Evolutionary conservation across 768 basidiomycete species (phyloP).

Genomic region (Calocybe indica): DNA sequence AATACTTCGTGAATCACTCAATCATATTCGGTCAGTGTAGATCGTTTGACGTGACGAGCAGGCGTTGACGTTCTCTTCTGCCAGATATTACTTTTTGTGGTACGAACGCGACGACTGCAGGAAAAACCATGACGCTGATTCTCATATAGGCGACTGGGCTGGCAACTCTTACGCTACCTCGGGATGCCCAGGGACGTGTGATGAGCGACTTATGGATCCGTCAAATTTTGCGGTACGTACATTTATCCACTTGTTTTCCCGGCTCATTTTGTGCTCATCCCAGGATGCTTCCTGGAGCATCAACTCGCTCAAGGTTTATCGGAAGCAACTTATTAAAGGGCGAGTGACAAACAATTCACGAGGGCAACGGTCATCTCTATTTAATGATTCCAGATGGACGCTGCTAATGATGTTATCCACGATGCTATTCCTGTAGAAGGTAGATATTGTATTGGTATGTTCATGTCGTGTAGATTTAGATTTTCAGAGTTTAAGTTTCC

Average conservation of each 20-base stretch:
- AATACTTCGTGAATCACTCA: slow-evolving; percentile 63
- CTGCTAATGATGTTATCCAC: not conserved
- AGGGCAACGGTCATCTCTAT: not conserved
- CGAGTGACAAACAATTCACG: slow-evolving; percentile 17
- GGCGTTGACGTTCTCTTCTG: not conserved
- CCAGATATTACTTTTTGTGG: slow-evolving; percentile 82
- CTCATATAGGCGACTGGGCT: slow-evolving; percentile 67
- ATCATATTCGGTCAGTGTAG: slow-evolving; percentile 63
- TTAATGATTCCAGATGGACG: not conserved
- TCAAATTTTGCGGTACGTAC: slow-evolving; percentile 61
- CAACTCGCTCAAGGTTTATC: slow-evolving; percentile 72
- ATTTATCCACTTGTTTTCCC: slow-evolving; percentile 1
- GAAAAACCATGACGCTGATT: not conserved
- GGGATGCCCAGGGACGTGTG: slow-evolving; percentile 71
- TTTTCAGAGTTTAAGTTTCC: slow-evolving; percentile 53
- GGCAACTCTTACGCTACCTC: slow-evolving; percentile 74
- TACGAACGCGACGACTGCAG: slow-evolving; percentile 20
- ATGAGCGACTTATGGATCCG: slow-evolving; percentile 57
- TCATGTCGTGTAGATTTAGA: not conserved
- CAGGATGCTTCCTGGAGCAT: slow-evolving; percentile 82
- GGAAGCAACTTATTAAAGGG: slow-evolving; percentile 43
- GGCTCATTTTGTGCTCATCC: not conserved
- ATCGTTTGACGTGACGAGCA: slow-evolving; percentile 16
- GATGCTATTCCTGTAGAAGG: not conserved
- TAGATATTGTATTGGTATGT: not conserved